Conservation (phyloP, 1,284 basidiomycete species). For the Boletus semigastroideus region DNA sequence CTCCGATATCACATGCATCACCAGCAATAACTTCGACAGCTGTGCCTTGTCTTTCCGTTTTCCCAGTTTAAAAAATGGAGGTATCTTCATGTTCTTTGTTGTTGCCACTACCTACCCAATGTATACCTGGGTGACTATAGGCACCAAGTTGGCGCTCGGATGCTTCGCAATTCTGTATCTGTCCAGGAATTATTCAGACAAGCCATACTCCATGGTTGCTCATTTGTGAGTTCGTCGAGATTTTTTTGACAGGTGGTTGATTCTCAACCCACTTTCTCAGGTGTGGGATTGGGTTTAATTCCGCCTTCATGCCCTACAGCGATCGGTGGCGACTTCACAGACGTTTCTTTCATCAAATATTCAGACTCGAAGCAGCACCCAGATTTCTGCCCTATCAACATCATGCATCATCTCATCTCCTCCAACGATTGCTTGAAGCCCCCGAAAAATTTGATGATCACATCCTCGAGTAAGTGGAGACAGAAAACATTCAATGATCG, state of each 20-base stretch:
- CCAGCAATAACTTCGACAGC: too few relatives aligned
- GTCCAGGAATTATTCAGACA: neutral
- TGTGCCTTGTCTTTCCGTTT: too few relatives aligned
- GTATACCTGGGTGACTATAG: neutral
- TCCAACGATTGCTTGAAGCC: constrained; percentile 24
- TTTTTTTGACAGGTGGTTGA: too few relatives aligned
- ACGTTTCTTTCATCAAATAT: too few relatives aligned
- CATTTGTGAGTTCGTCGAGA: neutral
- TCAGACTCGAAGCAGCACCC: neutral
- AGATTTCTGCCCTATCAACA: constrained; percentile 27
- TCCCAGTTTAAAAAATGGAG: too few relatives aligned
- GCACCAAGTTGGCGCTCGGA: neutral
- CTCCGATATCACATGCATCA: too few relatives aligned
- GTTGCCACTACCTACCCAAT: neutral
- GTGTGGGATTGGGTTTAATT: too few relatives aligned
- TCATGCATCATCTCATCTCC: constrained; percentile 1
- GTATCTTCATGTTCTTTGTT: too few relatives aligned
- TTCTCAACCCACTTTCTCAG: too few relatives aligned
- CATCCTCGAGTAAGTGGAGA: neutral
- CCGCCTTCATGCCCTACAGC: too few relatives aligned
- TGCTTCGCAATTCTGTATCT: neutral
- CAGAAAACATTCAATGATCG: neutral
- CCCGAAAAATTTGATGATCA: constrained; percentile 21
- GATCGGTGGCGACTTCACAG: too few relatives aligned
- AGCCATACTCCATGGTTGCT: neutral